Evolutionary conservation across 148 eudicot genomes (phyloP).

Genomic region (Amaranthus palmeri): DNA sequence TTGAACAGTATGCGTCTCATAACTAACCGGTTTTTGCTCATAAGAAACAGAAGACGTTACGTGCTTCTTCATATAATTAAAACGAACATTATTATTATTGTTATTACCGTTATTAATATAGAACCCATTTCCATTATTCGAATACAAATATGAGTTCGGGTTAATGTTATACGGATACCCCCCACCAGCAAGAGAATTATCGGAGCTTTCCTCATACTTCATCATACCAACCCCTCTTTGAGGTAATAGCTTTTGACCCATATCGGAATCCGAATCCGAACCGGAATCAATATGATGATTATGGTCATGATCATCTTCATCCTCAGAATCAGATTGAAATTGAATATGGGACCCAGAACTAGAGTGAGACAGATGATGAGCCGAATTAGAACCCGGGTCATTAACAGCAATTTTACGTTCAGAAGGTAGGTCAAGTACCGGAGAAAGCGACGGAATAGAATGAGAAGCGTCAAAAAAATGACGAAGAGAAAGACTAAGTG

Average conservation of each 20-base stretch:
- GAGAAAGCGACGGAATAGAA: slow-evolving; percentile 17
- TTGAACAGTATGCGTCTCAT: slow-evolving; percentile 36
- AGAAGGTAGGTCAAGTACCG: slow-evolving; percentile 34
- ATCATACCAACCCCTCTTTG: slow-evolving; percentile 10
- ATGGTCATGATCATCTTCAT: slow-evolving; percentile 4
- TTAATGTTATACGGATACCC: too few relatives aligned
- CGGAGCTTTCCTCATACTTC: slow-evolving; percentile 18
- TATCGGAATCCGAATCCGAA: background rate
- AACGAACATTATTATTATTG: slow-evolving; percentile 27
- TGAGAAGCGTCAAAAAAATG: slow-evolving; percentile 38
- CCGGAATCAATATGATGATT: slow-evolving; percentile 14
- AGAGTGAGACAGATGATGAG: slow-evolving; percentile 30
- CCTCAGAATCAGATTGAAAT: slow-evolving; percentile 45
- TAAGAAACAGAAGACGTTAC: slow-evolving; percentile 61
- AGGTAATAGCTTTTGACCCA: background rate
- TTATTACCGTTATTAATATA: slow-evolving; percentile 9
- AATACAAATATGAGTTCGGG: slow-evolving; percentile 12
- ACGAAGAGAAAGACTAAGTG: slow-evolving; percentile 51
- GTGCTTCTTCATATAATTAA: slow-evolving; percentile 72
- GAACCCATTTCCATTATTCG: background rate
- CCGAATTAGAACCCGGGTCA: slow-evolving; percentile 1
- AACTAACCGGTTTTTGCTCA: slow-evolving; percentile 46
- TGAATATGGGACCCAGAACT: slow-evolving; percentile 52
- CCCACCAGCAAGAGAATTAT: background rate
- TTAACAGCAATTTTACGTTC: slow-evolving; percentile 18